Percentiles rank a stretch among this genome's conserved stretches.
phyloP scores from a whole-genome alignment of 768 basidiomycete genomes.

The Termitomyces bulborhizus region DNA sequence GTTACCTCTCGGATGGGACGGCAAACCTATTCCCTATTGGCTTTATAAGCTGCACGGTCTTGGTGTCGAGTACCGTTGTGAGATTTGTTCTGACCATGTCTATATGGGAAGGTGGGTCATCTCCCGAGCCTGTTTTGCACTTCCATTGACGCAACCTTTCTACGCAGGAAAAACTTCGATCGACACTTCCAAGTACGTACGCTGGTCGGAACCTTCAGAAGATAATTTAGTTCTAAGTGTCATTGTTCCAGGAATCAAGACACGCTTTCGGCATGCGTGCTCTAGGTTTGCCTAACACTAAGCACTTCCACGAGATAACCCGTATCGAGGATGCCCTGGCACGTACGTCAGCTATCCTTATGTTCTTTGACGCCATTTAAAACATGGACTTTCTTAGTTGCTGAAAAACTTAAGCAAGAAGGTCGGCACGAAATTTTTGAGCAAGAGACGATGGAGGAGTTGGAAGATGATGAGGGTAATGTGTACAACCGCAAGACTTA shows the following conservation, averaged over 20 bases:
- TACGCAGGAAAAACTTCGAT: slow-evolving; percentile 85
- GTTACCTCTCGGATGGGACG: slow-evolving; percentile 95
- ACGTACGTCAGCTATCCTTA: slow-evolving; percentile 44
- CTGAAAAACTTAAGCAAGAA: slow-evolving; percentile 95
- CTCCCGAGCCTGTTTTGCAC: not conserved
- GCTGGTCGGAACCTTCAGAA: slow-evolving; percentile 30
- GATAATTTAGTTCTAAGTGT: slow-evolving; percentile 33
- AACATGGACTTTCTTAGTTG: slow-evolving; percentile 47
- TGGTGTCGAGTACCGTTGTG: slow-evolving; percentile 96
- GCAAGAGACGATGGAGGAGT: slow-evolving; percentile 94
- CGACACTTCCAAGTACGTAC: slow-evolving; percentile 85
- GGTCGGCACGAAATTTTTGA: slow-evolving; percentile 92
- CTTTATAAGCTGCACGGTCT: slow-evolving; percentile 96
- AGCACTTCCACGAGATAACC: slow-evolving; percentile 99
- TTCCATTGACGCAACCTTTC: slow-evolving; percentile 3
- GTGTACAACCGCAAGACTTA: slow-evolving; percentile 99
- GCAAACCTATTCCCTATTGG: slow-evolving; percentile 99
- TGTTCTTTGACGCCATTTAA: not conserved
- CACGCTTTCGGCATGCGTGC: slow-evolving; percentile 99
- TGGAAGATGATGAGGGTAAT: slow-evolving; percentile 98
- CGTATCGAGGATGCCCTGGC: slow-evolving; percentile 94
- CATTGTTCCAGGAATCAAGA: slow-evolving; percentile 65
- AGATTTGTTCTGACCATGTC: slow-evolving; percentile 94
- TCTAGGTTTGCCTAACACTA: slow-evolving; percentile 94
- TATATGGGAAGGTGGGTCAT: slow-evolving; percentile 85